phyloP scores from a whole-genome alignment of 352 stramenopile species.

The Plasmopara muralis region DNA sequence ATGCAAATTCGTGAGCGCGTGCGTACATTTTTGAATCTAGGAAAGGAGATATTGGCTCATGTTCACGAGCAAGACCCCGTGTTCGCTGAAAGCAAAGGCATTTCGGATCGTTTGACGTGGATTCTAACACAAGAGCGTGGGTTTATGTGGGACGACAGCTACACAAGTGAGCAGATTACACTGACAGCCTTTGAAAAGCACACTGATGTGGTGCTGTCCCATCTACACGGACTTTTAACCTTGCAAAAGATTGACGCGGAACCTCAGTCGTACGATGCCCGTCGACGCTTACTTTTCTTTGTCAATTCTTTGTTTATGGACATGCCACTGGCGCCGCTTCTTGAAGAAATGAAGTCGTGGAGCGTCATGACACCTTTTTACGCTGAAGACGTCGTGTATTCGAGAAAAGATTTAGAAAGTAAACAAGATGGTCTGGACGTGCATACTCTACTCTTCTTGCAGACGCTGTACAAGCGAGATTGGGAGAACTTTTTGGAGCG shows the following conservation, averaged over 20 bases:
- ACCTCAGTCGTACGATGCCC: conserved; percentile 94
- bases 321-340: conserved; percentile 93
- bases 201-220: conserved; percentile 70
- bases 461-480: conserved; percentile 97
- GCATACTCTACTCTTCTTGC: conserved; percentile 83
- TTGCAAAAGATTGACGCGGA: conserved; percentile 97
- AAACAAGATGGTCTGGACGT: conserved; percentile 91
- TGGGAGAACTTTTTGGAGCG: conserved; percentile 98
- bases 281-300: conserved; percentile 95
- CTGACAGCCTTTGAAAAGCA: conserved; percentile 79
- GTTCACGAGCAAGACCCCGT: conserved; percentile 76
- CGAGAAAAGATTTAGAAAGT: conserved; percentile 93
- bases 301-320: conserved; percentile 99
- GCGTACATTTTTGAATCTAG: conserved; percentile 89
- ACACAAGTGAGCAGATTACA: conserved; percentile 93
- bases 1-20: conserved; percentile 94
- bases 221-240: conserved; percentile 92
- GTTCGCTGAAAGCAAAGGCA: conserved; percentile 83
- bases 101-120: conserved; percentile 94
- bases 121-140: conserved; percentile 94
- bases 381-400: conserved; percentile 97
- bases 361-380: conserved; percentile 99
- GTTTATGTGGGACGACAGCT: conserved; percentile 98
- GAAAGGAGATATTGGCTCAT: conserved; percentile 81
- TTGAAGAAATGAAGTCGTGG: conserved; percentile 98